These are phyloP conservation scores for Bipolaris victoriae DNA, from an alignment of 2,329 filamentous ascomycete species.

Conservation along the genomic window DNA sequence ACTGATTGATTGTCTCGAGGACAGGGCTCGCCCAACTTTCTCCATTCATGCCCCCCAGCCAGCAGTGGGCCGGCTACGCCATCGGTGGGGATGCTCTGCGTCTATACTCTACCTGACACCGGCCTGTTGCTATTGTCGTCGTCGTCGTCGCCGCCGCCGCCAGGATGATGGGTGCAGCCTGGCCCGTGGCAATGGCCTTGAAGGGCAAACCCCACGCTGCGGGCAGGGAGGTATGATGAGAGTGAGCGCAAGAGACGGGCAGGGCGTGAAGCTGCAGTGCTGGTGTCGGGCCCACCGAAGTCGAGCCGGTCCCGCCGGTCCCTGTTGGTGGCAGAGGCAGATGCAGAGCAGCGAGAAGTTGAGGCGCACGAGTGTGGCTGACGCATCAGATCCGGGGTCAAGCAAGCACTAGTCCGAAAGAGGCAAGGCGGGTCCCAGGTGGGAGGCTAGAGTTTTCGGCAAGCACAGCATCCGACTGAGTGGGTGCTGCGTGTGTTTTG, in stretches of 20 bases:
- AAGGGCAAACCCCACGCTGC: not conserved
- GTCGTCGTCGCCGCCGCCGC: not conserved
- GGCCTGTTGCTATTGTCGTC: not conserved
- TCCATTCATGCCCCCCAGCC: slow-evolving; percentile 11
- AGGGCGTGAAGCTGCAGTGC: not conserved
- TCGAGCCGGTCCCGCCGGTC: slow-evolving; percentile 9
- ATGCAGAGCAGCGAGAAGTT: not conserved
- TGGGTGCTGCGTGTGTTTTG: slow-evolving; percentile 18
- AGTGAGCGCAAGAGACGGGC: not conserved
- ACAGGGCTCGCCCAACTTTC: slow-evolving; percentile 9
- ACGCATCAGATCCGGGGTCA: slow-evolving; percentile 21
- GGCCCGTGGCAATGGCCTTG: slow-evolving; percentile 1
- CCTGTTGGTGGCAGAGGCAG: slow-evolving; percentile 11
- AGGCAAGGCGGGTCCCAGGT: slow-evolving; percentile 12
- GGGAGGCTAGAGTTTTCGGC: slow-evolving; percentile 26
- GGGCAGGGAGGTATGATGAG: too few species aligned
- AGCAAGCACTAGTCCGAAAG: not conserved
- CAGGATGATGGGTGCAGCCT: not conserved
- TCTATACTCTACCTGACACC: slow-evolving; percentile 29
- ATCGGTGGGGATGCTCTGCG: slow-evolving; percentile 11
- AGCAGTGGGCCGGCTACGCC: slow-evolving; percentile 14
- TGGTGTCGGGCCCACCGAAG: not conserved
- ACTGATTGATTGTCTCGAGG: not conserved
- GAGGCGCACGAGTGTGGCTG: slow-evolving; percentile 25
- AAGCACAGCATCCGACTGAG: slow-evolving; percentile 24